phyloP scores from a whole-genome alignment of 2,329 filamentous ascomycete genomes.

The Alternaria brassicicola region DNA sequence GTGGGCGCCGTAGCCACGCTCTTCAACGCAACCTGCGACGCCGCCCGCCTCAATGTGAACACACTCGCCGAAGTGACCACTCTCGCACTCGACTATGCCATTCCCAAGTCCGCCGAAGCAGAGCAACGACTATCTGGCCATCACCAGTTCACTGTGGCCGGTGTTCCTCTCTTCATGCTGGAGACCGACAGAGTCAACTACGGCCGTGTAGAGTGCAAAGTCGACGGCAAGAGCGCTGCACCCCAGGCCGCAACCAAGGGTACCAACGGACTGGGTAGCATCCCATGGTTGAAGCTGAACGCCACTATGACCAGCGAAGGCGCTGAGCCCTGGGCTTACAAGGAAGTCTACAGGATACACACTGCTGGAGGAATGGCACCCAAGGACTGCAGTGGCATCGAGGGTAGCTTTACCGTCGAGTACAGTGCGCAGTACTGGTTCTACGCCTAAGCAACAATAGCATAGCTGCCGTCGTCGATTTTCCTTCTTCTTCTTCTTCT shows the following conservation, averaged over 20 bases:
- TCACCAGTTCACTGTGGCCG: slow-evolving; percentile 77
- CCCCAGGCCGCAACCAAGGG: slow-evolving; percentile 67
- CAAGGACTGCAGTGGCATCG: slow-evolving; percentile 70
- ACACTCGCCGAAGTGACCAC: slow-evolving; percentile 69
- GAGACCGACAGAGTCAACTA: slow-evolving; percentile 59
- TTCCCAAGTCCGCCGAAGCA: slow-evolving; percentile 53
- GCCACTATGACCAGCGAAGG: slow-evolving; percentile 37
- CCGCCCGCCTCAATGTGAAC: slow-evolving; percentile 62
- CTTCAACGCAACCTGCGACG: slow-evolving; percentile 85
- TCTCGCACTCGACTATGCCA: slow-evolving; percentile 71
- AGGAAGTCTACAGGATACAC: slow-evolving; percentile 81
- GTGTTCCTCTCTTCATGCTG: slow-evolving; percentile 81
- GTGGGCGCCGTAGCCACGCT: slow-evolving; percentile 80
- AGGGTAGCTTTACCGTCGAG: slow-evolving; percentile 70
- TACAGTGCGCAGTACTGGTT: slow-evolving; percentile 85
- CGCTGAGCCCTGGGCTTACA: slow-evolving; percentile 54
- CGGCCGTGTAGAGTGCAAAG: slow-evolving; percentile 69
- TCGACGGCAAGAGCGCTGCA: slow-evolving; percentile 66
- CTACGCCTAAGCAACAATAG: slow-evolving; percentile 37
- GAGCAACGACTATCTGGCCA: slow-evolving; percentile 72
- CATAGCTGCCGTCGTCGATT: neutral
- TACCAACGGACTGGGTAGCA: slow-evolving; percentile 64
- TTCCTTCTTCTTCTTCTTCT: neutral
- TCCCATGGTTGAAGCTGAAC: slow-evolving; percentile 79
- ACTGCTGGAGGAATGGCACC: slow-evolving; percentile 84